Percentiles rank a stretch among this genome's conserved stretches.
Conservation (phyloP, 345 rosid species). For the Aquilaria yunnanensis region DNA sequence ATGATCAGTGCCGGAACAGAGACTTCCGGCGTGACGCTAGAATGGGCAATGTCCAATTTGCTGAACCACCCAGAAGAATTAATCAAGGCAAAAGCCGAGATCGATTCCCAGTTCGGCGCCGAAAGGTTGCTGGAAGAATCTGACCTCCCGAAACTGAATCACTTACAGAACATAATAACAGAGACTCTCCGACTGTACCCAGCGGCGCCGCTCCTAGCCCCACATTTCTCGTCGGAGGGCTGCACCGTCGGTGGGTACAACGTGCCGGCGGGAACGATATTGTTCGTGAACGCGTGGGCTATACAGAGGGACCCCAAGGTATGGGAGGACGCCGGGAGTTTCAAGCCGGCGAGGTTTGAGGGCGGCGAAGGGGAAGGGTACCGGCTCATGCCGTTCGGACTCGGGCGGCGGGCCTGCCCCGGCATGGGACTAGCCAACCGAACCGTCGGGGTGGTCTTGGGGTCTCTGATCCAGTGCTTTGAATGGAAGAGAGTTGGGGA, state of each 20-base stretch:
- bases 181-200: background rate
- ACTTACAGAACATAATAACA: background rate
- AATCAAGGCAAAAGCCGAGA: background rate
- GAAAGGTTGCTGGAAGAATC: background rate
- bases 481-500: background rate
- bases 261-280: background rate
- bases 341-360: background rate
- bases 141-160: background rate
- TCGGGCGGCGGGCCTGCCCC: background rate
- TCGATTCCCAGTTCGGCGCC: background rate
- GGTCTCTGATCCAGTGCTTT: slow-evolving; percentile 1
- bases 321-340: background rate
- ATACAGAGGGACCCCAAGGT: background rate
- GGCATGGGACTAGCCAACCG: background rate
- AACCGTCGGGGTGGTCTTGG: background rate
- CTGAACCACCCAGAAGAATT: background rate
- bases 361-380: background rate
- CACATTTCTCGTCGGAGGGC: background rate
- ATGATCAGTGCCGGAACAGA: background rate
- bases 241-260: background rate
- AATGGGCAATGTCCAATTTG: slow-evolving; percentile 1
- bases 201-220: background rate
- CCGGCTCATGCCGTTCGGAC: background rate
- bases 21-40: background rate
- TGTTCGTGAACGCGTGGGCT: background rate